These are phyloP conservation scores for Fraxinus latifolia DNA, from an alignment of 305 asterid species.

Conservation along the genomic window DNA sequence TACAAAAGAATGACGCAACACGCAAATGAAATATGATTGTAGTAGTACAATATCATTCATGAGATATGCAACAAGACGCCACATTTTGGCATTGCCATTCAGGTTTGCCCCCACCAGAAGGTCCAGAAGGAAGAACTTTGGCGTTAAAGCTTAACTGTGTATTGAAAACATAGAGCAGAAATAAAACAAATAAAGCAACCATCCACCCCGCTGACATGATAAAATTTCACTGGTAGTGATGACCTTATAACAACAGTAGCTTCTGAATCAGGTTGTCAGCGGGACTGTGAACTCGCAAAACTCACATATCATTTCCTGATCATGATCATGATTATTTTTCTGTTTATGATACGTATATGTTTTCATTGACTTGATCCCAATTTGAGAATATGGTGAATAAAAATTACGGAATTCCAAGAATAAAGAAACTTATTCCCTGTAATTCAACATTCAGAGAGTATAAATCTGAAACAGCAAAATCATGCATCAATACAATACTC, in stretches of 20 bases:
- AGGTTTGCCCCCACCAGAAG: slow-evolving; percentile 69
- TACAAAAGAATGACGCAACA: neutral
- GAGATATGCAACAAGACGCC: slow-evolving; percentile 97
- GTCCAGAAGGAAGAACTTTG: slow-evolving; percentile 11
- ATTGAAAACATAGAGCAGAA: neutral
- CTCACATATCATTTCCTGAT: neutral
- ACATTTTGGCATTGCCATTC: slow-evolving; percentile 94
- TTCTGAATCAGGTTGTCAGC: neutral
- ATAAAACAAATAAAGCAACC: neutral
- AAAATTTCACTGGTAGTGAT: neutral
- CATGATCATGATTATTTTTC: neutral
- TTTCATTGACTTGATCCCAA: neutral
- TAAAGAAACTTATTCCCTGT: neutral
- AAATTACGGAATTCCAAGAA: neutral
- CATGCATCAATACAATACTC: neutral
- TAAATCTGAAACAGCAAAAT: neutral
- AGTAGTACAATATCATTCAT: slow-evolving; percentile 82
- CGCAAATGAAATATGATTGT: slow-evolving; percentile 1
- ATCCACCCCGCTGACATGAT: neutral
- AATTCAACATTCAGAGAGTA: neutral
- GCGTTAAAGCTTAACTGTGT: slow-evolving; percentile 9
- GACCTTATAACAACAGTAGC: neutral
- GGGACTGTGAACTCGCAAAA: neutral
- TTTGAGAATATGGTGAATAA: neutral
- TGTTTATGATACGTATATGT: neutral